Base-by-base conservation (phyloP, 2,329 filamentous ascomycete genomes). In the Claviceps quebecensis region DNA sequence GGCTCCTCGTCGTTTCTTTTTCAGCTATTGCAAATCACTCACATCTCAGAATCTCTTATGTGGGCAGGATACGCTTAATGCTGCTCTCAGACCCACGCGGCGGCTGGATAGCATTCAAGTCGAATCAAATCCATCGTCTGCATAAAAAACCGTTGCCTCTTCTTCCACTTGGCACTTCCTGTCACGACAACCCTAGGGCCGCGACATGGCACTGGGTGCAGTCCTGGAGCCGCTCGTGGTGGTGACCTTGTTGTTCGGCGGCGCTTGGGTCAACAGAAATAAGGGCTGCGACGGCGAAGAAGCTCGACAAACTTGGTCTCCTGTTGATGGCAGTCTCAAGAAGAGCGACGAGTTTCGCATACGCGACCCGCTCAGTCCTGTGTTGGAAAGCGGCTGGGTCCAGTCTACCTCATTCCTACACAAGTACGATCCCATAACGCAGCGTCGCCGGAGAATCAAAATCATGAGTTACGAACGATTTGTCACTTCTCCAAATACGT, bases 401-500 rank as follows among this genome's bases (percentile, higher is more conserved):
- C 56, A 55, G 4, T 59, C 58, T 48, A 58, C 6, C 29, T 38
- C 62, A 2, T 61, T 64, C 1, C 60, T 57, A 0, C 54, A 67
- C 29, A 34, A 34, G 11, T 50, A 61, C 46, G 60, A 66, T 40
- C 56, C 62, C 17, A 57, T 64, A 1, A 53, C 58, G 5, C 54
- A 59, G 11, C 64, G 67, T 34, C 62, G 60, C 26, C 65, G 67
- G 49, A 67, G 62, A 53, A 38, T 69, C 14, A 63, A 63, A 36
- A 49, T 66, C 16, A 56, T 67, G 38, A 60, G 63, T 8, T 66
- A 61, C 52, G 58, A 61, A 48, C 60, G 53, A 47, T 56, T 62
- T 14, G 57, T 67, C 26, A 55, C 59, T 11, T 63, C 64, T 1
- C 64, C 65, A 38, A 67, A 85, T 62, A 84, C 81, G 0, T 67